Evolutionary conservation across 202 grass and related monocot species (phyloP), one percentile per base, ranked within the genome.

Genomic region (Panicum virgatum): DNA sequence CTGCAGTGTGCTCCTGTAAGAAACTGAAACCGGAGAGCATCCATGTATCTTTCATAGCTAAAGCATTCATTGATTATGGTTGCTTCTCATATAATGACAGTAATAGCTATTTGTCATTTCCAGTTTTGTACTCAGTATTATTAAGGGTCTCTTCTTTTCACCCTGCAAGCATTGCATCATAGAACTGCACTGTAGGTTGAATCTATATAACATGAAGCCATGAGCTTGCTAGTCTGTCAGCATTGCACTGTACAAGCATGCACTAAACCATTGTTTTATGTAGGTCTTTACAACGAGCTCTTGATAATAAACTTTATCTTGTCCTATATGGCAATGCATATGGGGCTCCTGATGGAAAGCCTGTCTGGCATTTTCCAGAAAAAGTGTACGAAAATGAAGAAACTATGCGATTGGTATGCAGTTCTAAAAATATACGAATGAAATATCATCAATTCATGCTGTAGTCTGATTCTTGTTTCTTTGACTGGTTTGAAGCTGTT

Each of bases 301-400:
- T 96, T 62, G 96, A 99, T 65, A 89, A 82, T 47, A 99, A 83
- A 80, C 93, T 99, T 13, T 99, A 96, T 86, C 96, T 99, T 82
- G 87, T 99, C 23, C 71, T 99, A 48, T 96, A 96, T 76, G 91
- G 96, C 54, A 91, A 77, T 5, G 16, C 82, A 34, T 91, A 83
- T 69, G 96, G 90, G 8, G 54, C 87, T 90, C 69, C 87, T 89
- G 93, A 94, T 69, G 77, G 75, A 47, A 92, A 90, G 47, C 85
- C 89, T 46, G 78, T 92, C 81, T 99, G 96, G 96, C 96, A 99
- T 89, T 96, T 99, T 66, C 92, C 92, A 20, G 93, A 99, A 82
- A 96, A 99, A 94, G 85, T 92, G 39, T 96, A 92, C 26, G 89
- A 99, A 87, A 99, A 93, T 76, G 96, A 99, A 88, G 90, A 90